Evolutionary conservation across 352 stramenopile species (phyloP).

Genomic region (Phytophthora cactorum): DNA sequence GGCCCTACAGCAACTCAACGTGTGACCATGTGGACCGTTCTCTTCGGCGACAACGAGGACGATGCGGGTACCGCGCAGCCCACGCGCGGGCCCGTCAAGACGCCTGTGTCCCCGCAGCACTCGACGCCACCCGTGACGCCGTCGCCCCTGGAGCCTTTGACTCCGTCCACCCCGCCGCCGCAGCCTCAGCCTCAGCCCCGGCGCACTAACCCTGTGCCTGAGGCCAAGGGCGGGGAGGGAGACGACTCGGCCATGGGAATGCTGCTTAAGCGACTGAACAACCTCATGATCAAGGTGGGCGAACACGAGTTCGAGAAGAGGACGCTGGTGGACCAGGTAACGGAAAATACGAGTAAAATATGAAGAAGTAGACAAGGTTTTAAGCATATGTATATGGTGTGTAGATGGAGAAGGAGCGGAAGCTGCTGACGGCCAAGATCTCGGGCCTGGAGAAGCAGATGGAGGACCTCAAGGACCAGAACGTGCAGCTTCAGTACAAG

Average conservation of each 20-base stretch:
- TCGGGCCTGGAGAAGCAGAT: slow-evolving; percentile 58
- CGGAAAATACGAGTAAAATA: background rate
- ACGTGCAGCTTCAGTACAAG: slow-evolving; percentile 87
- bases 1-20: background rate
- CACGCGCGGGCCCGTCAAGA: slow-evolving; percentile 14
- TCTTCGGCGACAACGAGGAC: slow-evolving; percentile 63
- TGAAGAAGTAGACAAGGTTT: slow-evolving; percentile 2
- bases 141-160: slow-evolving; percentile 28
- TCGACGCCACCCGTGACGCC: slow-evolving; percentile 44
- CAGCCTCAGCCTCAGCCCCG: background rate
- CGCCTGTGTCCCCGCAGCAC: slow-evolving; percentile 27
- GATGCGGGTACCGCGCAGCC: slow-evolving; percentile 11
- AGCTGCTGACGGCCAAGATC: slow-evolving; percentile 49
- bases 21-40: slow-evolving; percentile 57
- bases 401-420: slow-evolving; percentile 85
- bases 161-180: slow-evolving; percentile 35
- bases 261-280: slow-evolving; percentile 81
- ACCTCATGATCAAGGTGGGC: slow-evolving; percentile 84
- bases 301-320: slow-evolving; percentile 91
- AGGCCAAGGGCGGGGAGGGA: slow-evolving; percentile 18
- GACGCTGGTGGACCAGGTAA: slow-evolving; percentile 73
- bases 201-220: slow-evolving; percentile 1
- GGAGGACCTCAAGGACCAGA: slow-evolving; percentile 80
- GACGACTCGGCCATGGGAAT: slow-evolving; percentile 69
- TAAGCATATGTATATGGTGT: background rate